Percentiles rank a stretch among this genome's conserved stretches.
phyloP scores from a whole-genome alignment of 1,284 basidiomycete species.

The Trichosporon coremiiforme region DNA sequence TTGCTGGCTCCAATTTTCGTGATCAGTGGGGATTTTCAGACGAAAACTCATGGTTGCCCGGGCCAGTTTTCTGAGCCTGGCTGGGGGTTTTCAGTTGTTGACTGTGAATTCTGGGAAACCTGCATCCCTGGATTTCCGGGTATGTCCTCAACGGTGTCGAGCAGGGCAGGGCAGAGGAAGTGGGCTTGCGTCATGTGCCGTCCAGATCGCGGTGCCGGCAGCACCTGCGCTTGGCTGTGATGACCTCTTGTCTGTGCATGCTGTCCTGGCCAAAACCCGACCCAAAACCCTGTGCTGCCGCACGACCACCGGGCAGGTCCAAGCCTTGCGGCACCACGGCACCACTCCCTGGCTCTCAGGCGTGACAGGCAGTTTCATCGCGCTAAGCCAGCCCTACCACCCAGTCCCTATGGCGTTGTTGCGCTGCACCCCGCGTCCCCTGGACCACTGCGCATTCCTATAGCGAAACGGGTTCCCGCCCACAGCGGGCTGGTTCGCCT shows the following conservation, averaged over 20 bases:
- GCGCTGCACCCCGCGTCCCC: slow-evolving; percentile 17
- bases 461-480: slow-evolving; percentile 33
- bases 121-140: background rate
- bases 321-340: slow-evolving; percentile 5
- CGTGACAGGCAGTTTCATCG: slow-evolving; percentile 30
- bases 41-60: background rate
- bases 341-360: slow-evolving; percentile 22
- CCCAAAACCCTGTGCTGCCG: slow-evolving; percentile 10
- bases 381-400: slow-evolving; percentile 28
- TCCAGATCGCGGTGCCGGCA: slow-evolving; percentile 15
- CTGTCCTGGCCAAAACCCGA: slow-evolving; percentile 8
- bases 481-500: slow-evolving; percentile 20
- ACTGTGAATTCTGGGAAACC: background rate
- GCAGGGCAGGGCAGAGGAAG: background rate
- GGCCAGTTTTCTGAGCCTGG: background rate
- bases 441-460: slow-evolving; percentile 28
- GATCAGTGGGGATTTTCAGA: background rate
- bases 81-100: background rate
- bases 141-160: background rate
- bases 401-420: slow-evolving; percentile 23
- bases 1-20: background rate
- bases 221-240: slow-evolving; percentile 13
- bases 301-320: slow-evolving; percentile 15
- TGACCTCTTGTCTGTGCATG: slow-evolving; percentile 19
- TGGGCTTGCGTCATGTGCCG: slow-evolving; percentile 13